phyloP scores from a whole-genome alignment of 768 basidiomycete species.

The Nidula microcarpa region DNA sequence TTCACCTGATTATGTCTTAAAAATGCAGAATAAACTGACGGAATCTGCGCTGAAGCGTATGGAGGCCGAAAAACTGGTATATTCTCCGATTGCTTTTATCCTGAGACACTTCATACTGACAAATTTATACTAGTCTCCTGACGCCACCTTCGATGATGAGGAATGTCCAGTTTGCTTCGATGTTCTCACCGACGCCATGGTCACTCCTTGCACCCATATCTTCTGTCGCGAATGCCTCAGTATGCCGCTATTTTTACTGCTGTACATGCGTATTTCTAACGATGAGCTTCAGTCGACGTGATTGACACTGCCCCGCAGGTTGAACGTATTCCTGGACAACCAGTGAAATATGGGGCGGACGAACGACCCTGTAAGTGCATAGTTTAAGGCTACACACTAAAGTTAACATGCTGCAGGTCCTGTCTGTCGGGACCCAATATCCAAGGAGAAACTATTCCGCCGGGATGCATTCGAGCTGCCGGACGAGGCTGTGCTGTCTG shows the following conservation, averaged over 20 bases:
- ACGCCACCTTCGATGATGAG: slow-evolving; percentile 47
- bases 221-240: slow-evolving; percentile 64
- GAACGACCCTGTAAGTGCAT: slow-evolving; percentile 47
- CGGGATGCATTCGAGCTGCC: slow-evolving; percentile 61
- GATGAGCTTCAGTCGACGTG: slow-evolving; percentile 29
- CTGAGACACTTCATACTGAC: neutral
- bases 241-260: slow-evolving; percentile 14
- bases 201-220: slow-evolving; percentile 58
- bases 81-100: neutral
- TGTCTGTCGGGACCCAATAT: slow-evolving; percentile 54
- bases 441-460: slow-evolving; percentile 43
- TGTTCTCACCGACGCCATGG: slow-evolving; percentile 43
- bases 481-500: slow-evolving; percentile 32
- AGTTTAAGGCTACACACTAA: neutral
- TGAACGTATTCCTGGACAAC: slow-evolving; percentile 15
- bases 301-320: slow-evolving; percentile 30
- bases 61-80: slow-evolving; percentile 41
- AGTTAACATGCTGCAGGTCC: slow-evolving; percentile 36
- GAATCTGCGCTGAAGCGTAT: slow-evolving; percentile 39
- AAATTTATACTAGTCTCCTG: slow-evolving; percentile 27
- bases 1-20: slow-evolving; percentile 43
- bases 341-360: slow-evolving; percentile 28
- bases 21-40: slow-evolving; percentile 44
- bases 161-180: slow-evolving; percentile 74
- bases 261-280: neutral